A percentile compares a stretch with the other conserved stretches of the same genome.
phyloP scores from a whole-genome alignment of 1,284 basidiomycete species.

The Ganoderma sinense region DNA sequence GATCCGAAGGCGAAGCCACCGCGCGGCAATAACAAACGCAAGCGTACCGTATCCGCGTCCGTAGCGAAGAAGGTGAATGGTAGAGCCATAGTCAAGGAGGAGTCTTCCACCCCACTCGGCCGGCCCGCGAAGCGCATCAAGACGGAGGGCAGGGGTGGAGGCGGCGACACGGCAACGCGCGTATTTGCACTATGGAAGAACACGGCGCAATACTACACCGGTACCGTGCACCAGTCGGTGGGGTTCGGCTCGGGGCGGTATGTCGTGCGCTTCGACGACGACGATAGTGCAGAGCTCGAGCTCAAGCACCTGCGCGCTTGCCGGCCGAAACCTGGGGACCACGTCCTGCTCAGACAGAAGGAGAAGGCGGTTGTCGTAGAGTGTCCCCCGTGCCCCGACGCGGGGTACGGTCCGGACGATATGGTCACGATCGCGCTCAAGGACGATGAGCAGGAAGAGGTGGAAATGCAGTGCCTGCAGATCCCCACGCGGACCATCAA shows the following conservation, averaged over 20 bases:
- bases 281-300: conserved; percentile 50
- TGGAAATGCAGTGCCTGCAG: conserved; percentile 47
- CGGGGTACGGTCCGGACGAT: conserved; percentile 42
- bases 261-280: conserved; percentile 69
- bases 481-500: conserved; percentile 57
- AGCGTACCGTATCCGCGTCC: conserved; percentile 44
- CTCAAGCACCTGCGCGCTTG: conserved; percentile 62
- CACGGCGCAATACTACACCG: conserved; percentile 69
- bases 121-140: conserved; percentile 42
- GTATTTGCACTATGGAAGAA: conserved; percentile 74
- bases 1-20: conserved; percentile 16
- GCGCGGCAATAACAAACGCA: conserved; percentile 57
- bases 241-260: conserved; percentile 39
- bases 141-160: conserved; percentile 11
- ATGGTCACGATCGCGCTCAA: conserved; percentile 46
- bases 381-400: conserved; percentile 13
- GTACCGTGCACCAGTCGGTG: conserved; percentile 52
- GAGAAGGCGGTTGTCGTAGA: conserved; percentile 33
- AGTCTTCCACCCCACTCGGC: conserved; percentile 36
- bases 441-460: conserved; percentile 44
- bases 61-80: conserved; percentile 29
- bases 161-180: conserved; percentile 46
- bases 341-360: conserved; percentile 51
- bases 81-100: conserved; percentile 39
- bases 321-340: conserved; percentile 60